phyloP scores from a whole-genome alignment of 2,329 filamentous ascomycete species.

The Botrytis deweyae region DNA sequence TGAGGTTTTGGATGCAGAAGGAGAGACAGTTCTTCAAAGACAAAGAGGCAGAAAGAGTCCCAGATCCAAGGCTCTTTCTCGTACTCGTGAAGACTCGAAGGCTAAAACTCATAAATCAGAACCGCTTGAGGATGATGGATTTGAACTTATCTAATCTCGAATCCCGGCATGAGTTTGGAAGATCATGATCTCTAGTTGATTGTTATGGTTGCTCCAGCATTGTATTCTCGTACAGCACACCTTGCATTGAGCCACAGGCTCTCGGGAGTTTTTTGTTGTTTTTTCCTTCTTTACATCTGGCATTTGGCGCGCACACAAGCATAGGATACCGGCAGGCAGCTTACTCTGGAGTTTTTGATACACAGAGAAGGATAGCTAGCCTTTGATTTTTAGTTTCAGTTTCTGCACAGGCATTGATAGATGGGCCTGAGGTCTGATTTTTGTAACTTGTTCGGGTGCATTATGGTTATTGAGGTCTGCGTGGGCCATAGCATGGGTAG shows the following conservation, averaged over 20 bases:
- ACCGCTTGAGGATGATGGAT: slow-evolving; percentile 38
- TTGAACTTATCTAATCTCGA: slow-evolving; percentile 37
- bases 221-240: slow-evolving; percentile 11
- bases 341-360: slow-evolving; percentile 17
- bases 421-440: neutral
- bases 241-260: neutral
- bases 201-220: neutral
- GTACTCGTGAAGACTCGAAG: slow-evolving; percentile 4
- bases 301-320: slow-evolving; percentile 5
- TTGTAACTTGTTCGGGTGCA: slow-evolving; percentile 8
- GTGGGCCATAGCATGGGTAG: slow-evolving; percentile 16
- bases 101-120: slow-evolving; percentile 19
- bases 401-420: slow-evolving; percentile 9
- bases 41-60: slow-evolving; percentile 36
- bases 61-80: slow-evolving; percentile 30
- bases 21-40: slow-evolving; percentile 35
- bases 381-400: slow-evolving; percentile 15
- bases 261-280: neutral
- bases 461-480: slow-evolving; percentile 7
- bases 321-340: slow-evolving; percentile 17
- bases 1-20: slow-evolving; percentile 39
- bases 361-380: slow-evolving; percentile 23
- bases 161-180: neutral
- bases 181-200: neutral
- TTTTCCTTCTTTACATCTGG: neutral